Evolutionary conservation across 768 basidiomycete species (phyloP).

Genomic region (Leccinum subgranulosum): DNA sequence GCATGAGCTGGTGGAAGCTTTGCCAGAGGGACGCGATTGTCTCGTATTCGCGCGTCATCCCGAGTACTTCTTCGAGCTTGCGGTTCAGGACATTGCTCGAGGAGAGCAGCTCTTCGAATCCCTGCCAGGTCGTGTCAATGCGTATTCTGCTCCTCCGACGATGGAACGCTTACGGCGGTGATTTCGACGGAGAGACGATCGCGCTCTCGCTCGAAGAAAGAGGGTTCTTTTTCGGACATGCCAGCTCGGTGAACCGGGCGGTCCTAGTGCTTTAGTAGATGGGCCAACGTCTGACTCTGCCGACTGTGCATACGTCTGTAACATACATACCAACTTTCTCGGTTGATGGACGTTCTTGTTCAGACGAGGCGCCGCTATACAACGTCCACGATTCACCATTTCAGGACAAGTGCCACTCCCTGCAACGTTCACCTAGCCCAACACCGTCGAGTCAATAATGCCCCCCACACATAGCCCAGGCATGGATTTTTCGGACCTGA

Average conservation of each 20-base stretch:
- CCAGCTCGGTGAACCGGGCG: neutral
- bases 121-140: conserved; percentile 39
- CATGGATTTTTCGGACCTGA: conserved; percentile 14
- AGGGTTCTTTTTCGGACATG: conserved; percentile 38
- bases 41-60: conserved; percentile 90
- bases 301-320: neutral
- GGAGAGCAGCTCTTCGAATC: conserved; percentile 84
- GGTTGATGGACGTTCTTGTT: neutral
- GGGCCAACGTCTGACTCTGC: neutral
- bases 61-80: conserved; percentile 87
- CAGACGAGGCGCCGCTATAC: neutral
- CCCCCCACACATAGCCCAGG: conserved; percentile 16
- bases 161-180: conserved; percentile 50
- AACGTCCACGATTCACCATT: neutral
- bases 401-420: neutral
- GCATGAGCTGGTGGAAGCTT: conserved; percentile 77
- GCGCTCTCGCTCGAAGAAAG: conserved; percentile 80
- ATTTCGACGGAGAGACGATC: conserved; percentile 74
- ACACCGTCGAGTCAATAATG: conserved; percentile 4
- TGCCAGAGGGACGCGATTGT: conserved; percentile 86
- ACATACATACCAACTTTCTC: neutral
- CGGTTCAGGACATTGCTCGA: conserved; percentile 85
- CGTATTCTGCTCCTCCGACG: neutral
- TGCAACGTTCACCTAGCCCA: neutral
- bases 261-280: neutral